Base-by-base conservation (phyloP, 2,329 filamentous ascomycete species). In the Pyrenophora tritici-repentis region DNA sequence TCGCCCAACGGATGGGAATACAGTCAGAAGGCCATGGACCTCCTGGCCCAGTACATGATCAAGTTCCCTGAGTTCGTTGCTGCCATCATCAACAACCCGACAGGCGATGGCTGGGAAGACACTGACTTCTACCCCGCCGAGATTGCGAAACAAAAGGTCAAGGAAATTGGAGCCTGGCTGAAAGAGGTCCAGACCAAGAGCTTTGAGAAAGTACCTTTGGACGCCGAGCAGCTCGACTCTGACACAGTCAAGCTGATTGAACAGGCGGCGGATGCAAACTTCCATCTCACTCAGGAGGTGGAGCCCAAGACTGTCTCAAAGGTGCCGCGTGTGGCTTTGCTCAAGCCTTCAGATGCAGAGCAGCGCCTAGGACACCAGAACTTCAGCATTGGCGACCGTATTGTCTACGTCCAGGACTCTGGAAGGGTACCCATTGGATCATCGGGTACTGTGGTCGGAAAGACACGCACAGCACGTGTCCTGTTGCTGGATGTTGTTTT, bases 301-400 rank as follows among this genome's bases (percentile, higher is more conserved):
- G 81, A 86, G 33, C 79, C 83, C 44, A 90, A 87, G 78, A 89
- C 85, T 66, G 81, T 97, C 56, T 86, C 85, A 51, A 86, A 86
- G 47, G 91, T 97, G 37, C 94, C 94, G 42, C 86, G 95, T 44
- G 87, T 87, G 61, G 94, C 91, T 7, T 79, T 99, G 14, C 81
- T 99, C 67, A 96, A 96, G 70, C 95, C 95, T n/a, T 83, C 87
- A 1, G 94, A 99, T 75, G 92, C 92, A n/a, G 92, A 97, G 73
- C 90, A 97, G 71, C 87, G 92, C 45, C 84, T 97, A 34, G 87
- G 90, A 48, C 88, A 89, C 70, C 95, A 99, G 73, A 81, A 75
- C 16, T 99, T 97, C 74, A 75, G 76, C 47, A 82, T 99, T 26
- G 94, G 94, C 46, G 92, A 99, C 73, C 88, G 95, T 17, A 85